phyloP scores from a whole-genome alignment of 371 early-diverging fungal species.

The Apophysomyces elegans region DNA sequence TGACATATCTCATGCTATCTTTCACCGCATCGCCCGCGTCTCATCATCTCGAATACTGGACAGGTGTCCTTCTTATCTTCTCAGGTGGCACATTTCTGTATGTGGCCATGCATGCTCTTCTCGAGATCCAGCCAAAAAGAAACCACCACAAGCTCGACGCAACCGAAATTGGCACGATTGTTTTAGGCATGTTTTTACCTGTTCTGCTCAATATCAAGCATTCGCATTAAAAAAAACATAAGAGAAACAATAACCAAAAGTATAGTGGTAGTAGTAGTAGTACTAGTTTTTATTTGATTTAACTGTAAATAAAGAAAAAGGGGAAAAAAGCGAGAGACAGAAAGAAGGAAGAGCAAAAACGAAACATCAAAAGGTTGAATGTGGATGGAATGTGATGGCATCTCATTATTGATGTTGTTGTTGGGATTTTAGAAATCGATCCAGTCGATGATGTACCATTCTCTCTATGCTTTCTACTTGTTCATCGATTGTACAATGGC shows the following conservation, averaged over 20 bases:
- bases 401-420: conserved; percentile 5
- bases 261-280: background rate
- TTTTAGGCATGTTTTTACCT: conserved; percentile 44
- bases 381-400: background rate
- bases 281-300: background rate
- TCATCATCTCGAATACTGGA: conserved; percentile 70
- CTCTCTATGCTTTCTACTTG: conserved; percentile 75
- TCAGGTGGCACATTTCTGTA: conserved; percentile 92
- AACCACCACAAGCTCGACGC: conserved; percentile 17
- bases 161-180: conserved; percentile 25
- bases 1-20: conserved; percentile 67
- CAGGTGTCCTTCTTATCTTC: conserved; percentile 81
- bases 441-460: conserved; percentile 37
- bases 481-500: conserved; percentile 71
- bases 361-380: background rate
- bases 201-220: conserved; percentile 35
- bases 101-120: conserved; percentile 78
- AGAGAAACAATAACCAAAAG: background rate
- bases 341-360: background rate
- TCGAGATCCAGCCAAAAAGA: conserved; percentile 32
- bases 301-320: background rate
- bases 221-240: conserved; percentile 23
- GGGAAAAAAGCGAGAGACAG: background rate
- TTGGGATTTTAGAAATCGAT: conserved; percentile 2
- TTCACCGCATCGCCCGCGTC: conserved; percentile 29